These are phyloP conservation scores for Ettlia oleoabundans DNA, from an alignment of 139 green algal species.

Conservation along the genomic window DNA sequence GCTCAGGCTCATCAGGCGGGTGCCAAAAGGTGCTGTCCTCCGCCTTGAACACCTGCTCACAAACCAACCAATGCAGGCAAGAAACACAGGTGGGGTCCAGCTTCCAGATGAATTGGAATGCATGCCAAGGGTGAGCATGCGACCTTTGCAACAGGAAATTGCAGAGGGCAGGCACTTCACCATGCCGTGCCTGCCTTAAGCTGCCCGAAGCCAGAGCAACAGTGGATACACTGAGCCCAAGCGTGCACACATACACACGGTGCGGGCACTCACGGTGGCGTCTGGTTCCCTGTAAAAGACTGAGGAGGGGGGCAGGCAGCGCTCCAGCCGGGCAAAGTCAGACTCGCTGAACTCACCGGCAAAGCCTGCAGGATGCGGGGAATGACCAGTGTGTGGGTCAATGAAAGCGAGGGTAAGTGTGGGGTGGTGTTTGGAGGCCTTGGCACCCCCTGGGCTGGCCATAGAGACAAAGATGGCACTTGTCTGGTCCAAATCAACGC, in stretches of 20 bases:
- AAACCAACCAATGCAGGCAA: background rate
- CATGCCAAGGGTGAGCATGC: too few species aligned
- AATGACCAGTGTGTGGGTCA: background rate
- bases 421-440: too few species aligned
- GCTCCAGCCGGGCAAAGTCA: slow-evolving; percentile 38
- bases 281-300: slow-evolving; percentile 48
- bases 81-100: too few species aligned
- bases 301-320: slow-evolving; percentile 42
- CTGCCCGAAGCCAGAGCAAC: background rate
- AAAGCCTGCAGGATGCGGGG: slow-evolving; percentile 31
- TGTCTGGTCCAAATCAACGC: too few species aligned
- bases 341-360: slow-evolving; percentile 17
- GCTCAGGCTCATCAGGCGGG: background rate
- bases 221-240: too few species aligned
- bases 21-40: slow-evolving; percentile 32
- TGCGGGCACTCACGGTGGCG: background rate
- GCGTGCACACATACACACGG: background rate
- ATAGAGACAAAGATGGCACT: too few species aligned
- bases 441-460: too few species aligned
- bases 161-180: too few species aligned
- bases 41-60: slow-evolving; percentile 42
- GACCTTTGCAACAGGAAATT: too few species aligned
- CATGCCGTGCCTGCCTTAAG: background rate
- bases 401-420: background rate
- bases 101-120: too few species aligned